phyloP scores from a whole-genome alignment of 1,284 basidiomycete species.

The Sporisorium exsertum region DNA sequence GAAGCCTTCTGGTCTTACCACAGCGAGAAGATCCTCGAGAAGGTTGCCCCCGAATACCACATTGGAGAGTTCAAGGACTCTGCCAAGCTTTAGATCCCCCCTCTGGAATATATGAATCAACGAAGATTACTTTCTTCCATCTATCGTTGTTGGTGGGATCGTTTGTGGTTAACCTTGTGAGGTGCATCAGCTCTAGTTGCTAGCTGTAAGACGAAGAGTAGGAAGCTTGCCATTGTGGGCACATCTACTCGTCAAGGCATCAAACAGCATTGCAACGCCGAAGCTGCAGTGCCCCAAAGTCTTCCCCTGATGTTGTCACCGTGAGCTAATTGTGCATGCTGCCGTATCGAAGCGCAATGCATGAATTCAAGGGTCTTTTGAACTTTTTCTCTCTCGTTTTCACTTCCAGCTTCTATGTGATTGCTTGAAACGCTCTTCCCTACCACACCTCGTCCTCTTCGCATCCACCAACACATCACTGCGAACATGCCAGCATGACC shows the following conservation, averaged over 20 bases:
- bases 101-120: slow-evolving; percentile 7
- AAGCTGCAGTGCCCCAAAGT: neutral
- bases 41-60: slow-evolving; percentile 53
- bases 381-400: neutral
- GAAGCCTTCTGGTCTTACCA: slow-evolving; percentile 67
- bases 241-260: neutral
- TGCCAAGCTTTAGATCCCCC: slow-evolving; percentile 52
- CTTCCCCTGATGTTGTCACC: neutral
- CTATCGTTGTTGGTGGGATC: neutral
- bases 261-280: neutral
- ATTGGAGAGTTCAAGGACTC: slow-evolving; percentile 65
- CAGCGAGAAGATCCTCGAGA: slow-evolving; percentile 64
- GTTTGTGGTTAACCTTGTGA: neutral
- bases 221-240: neutral
- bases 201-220: neutral
- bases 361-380: slow-evolving; percentile 28
- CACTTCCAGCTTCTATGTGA: neutral
- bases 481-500: slow-evolving; percentile 31
- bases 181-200: neutral
- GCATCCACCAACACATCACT: neutral
- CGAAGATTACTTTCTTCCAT: slow-evolving; percentile 3
- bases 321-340: slow-evolving; percentile 4
- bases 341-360: neutral
- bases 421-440: neutral
- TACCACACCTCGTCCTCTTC: neutral